Base-by-base conservation (phyloP, 805 yeast species). In the Groenewaldozyma tartarivorans region DNA sequence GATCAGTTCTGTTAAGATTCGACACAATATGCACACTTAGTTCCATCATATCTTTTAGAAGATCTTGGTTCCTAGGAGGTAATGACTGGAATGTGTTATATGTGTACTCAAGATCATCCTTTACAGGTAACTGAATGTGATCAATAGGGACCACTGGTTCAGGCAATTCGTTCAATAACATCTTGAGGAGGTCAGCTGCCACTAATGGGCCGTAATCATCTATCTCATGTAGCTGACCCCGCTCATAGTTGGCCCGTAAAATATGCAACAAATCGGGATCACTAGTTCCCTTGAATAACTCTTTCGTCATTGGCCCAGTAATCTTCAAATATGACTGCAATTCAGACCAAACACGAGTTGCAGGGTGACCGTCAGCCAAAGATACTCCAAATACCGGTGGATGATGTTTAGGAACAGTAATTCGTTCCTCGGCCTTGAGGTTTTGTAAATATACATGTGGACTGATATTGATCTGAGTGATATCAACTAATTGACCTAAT, bases 391-490 rank as follows among this genome's bases (percentile, higher is more conserved):
- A 52, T 21, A 61, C 42, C 26, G 61, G 52, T 50, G 54, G 38
- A 35, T 45, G 49, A 32, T 63, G 66, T 38, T 61, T 56, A n/a
- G 77, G 79, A 2, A 77, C 60, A 2, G 69, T 63, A 27, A 80
- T 69, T 35, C 54, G 59, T n/a, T 66, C 70, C 39, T 67, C 68
- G 33, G 75, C 66, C 41, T 71, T 69, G 43, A 70, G 69, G 50
- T 85, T 82, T 53, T 79, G 78, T 32, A 79, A 61, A 56, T 85
- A 87, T 4, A 85, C 82, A 36, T 76, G 74, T 33, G 88, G 68
- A 2, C 88, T 79, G 33, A 90, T 79, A 48, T 88, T 78, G 35
- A 90, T 61, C 41, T 71, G 71, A 2, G 94, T 80, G 33, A 90
- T 75, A 58, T 88, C 96, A 18, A 88, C 64, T 46, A 70, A 59